Conservation (phyloP, 495 filamentous ascomycete species). For the Jackrogersella minutella region DNA sequence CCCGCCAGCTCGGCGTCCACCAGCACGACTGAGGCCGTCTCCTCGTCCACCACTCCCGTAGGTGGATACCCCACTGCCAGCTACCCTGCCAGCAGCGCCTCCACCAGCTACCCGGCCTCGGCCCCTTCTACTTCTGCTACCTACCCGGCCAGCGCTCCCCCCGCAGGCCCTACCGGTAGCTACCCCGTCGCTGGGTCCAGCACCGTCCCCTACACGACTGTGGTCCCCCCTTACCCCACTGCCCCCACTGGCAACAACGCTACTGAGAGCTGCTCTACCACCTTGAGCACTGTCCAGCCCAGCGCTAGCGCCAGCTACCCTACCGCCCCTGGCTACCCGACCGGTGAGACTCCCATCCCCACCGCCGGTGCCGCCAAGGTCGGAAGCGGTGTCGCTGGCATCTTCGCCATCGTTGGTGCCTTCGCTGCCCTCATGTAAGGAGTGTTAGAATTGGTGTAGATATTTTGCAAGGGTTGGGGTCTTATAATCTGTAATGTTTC, state of each 20-base stretch:
- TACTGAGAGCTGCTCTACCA: constrained; percentile 29
- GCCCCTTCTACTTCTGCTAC: background rate
- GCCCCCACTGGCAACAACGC: constrained; percentile 18
- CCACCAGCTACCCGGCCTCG: constrained; percentile 16
- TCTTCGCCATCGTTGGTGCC: constrained; percentile 37
- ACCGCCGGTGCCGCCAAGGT: constrained; percentile 43
- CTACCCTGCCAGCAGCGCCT: constrained; percentile 1
- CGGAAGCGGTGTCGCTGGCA: constrained; percentile 38
- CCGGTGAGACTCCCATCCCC: constrained; percentile 25
- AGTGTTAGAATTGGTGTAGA: constrained; percentile 9
- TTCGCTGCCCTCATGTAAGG: constrained; percentile 38
- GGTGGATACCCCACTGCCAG: constrained; percentile 8
- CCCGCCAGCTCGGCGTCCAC: constrained; percentile 20
- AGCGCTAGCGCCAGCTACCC: constrained; percentile 25
- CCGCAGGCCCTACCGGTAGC: constrained; percentile 13
- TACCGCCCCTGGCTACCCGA: constrained; percentile 22
- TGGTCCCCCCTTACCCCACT: constrained; percentile 23
- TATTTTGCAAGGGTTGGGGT: constrained; percentile 7
- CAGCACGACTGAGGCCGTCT: too few relatives aligned
- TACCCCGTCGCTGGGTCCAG: constrained; percentile 13
- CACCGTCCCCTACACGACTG: background rate
- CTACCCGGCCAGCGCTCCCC: constrained; percentile 11
- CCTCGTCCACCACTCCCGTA: too few relatives aligned
- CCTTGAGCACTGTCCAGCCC: constrained; percentile 32
- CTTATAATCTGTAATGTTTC: constrained; percentile 43